Evolutionary conservation across 495 filamentous ascomycete species (phyloP), one percentile per base, ranked within the genome.

Genomic region (Podospora pseudocomata): DNA sequence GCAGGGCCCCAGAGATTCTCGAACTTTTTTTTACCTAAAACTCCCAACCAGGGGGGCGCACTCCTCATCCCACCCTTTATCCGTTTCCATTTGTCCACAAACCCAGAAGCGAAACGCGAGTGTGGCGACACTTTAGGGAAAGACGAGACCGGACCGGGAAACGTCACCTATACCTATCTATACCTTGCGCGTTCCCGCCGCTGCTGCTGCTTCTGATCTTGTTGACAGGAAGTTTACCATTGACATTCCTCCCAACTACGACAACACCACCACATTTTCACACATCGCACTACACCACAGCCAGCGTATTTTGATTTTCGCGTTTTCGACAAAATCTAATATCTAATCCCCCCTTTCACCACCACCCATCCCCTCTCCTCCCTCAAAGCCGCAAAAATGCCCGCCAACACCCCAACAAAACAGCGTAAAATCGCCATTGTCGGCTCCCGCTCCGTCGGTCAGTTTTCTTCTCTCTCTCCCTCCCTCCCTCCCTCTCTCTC

Each of bases 401-500:
- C 80, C 72, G 55, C 64, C 91, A 66, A 27, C 30, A n/a, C 39
- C 7, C 88, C 92, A 59, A 87, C 92, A 54, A 98, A 97, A 78
- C 94, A 97, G 84, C 84, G 95, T 67, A 99, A 99, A 84, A 94
- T 99, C 78, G 95, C 95, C 73, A 93, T 99, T 75, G 95, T 98
- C 55, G 95, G 95, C 80, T 97, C 92, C 81, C 90, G 96, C 73
- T 96, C 96, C 68, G 95, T 99, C 75, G 95, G 95, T 97, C 88
- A 64, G 91, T 70, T 23, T 23, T 76, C 23, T 23, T 23, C 23
- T 23, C 23, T 23, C 63, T 39, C 68, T 28, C 27, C 54, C 60
- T 23, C 30, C 56, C 53, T 34, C 68, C 61, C 67, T 59, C 59
- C 32, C 56, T 28, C 59, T 55, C 20, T 62, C 63, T 44, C n/a